phyloP scores from a whole-genome alignment of 1,284 basidiomycete genomes.

The Rhodotorula sp. region DNA sequence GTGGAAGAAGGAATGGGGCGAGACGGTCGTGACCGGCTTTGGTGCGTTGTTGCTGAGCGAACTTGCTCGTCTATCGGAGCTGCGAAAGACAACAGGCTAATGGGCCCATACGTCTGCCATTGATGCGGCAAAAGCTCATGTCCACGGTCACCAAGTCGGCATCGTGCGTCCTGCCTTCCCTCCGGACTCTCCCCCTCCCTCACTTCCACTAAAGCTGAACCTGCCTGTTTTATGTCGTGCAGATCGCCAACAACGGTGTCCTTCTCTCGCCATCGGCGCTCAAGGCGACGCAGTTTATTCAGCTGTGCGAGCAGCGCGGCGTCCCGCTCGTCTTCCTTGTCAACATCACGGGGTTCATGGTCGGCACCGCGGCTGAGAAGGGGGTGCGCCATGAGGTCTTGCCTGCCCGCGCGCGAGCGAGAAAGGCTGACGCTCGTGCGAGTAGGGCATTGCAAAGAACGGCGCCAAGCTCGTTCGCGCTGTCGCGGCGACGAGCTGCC shows the following conservation, averaged over 20 bases:
- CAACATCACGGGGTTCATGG: conserved; percentile 68
- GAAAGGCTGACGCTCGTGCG: conserved; percentile 37
- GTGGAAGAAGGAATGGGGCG: conserved; percentile 77
- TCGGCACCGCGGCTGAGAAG: conserved; percentile 40
- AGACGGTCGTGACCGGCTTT: conserved; percentile 77
- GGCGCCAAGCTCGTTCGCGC: conserved; percentile 98
- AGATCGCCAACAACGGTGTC: conserved; percentile 88
- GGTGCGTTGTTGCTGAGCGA: conserved; percentile 52
- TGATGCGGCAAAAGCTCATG: conserved; percentile 58
- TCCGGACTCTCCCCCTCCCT: too few species aligned
- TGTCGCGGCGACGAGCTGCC: conserved; percentile 86
- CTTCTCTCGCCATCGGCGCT: conserved; percentile 89
- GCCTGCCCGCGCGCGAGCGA: neutral
- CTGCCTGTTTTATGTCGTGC: neutral
- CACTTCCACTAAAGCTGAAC: neutral
- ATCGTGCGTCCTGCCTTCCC: conserved; percentile 30
- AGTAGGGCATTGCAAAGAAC: conserved; percentile 94
- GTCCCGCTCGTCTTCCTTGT: conserved; percentile 91
- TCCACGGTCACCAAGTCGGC: conserved; percentile 69
- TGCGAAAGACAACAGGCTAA: too few species aligned
- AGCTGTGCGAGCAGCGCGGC: conserved; percentile 85
- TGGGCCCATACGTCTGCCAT: neutral
- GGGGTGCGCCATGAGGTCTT: conserved; percentile 53
- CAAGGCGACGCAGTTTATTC: conserved; percentile 93
- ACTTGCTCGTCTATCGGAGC: neutral